Evolutionary conservation across 1,284 basidiomycete genomes (phyloP).

Genomic region (Heterobasidion occidentale): DNA sequence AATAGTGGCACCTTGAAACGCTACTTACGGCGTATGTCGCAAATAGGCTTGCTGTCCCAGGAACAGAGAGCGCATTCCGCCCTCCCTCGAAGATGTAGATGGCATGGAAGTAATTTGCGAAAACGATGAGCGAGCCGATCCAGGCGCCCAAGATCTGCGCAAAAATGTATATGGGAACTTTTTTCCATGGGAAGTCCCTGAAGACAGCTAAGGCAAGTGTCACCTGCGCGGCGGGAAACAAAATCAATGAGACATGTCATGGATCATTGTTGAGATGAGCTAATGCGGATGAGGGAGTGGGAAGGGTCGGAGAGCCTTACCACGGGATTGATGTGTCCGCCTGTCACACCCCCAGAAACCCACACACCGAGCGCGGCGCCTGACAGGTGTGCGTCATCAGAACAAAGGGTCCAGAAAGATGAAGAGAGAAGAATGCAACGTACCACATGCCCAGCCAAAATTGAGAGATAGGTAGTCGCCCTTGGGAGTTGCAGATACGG

Average conservation of each 20-base stretch:
- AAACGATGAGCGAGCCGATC: slow-evolving; percentile 59
- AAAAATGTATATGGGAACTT: slow-evolving; percentile 66
- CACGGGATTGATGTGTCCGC: slow-evolving; percentile 76
- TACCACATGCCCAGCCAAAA: slow-evolving; percentile 64
- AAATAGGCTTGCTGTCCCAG: slow-evolving; percentile 62
- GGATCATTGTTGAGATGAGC: slow-evolving; percentile 20
- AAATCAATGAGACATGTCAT: neutral
- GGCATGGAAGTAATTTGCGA: slow-evolving; percentile 71
- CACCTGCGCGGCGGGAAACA: slow-evolving; percentile 17
- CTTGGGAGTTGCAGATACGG: slow-evolving; percentile 43
- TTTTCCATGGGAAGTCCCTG: slow-evolving; percentile 72
- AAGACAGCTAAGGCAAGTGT: slow-evolving; percentile 63
- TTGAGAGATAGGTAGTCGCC: slow-evolving; percentile 53
- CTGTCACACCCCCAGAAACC: slow-evolving; percentile 59
- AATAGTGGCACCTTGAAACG: neutral
- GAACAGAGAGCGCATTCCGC: slow-evolving; percentile 48
- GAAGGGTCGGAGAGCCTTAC: slow-evolving; percentile 23
- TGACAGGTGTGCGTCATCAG: slow-evolving; percentile 8
- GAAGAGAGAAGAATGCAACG: slow-evolving; percentile 9
- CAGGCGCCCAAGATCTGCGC: slow-evolving; percentile 69
- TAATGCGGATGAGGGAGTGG: slow-evolving; percentile 3
- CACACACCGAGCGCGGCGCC: slow-evolving; percentile 58
- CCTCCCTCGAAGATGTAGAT: slow-evolving; percentile 68
- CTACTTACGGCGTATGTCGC: slow-evolving; percentile 59
- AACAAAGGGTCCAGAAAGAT: neutral